Base-by-base conservation (phyloP, 768 basidiomycete species). In the Mycena crocata region DNA sequence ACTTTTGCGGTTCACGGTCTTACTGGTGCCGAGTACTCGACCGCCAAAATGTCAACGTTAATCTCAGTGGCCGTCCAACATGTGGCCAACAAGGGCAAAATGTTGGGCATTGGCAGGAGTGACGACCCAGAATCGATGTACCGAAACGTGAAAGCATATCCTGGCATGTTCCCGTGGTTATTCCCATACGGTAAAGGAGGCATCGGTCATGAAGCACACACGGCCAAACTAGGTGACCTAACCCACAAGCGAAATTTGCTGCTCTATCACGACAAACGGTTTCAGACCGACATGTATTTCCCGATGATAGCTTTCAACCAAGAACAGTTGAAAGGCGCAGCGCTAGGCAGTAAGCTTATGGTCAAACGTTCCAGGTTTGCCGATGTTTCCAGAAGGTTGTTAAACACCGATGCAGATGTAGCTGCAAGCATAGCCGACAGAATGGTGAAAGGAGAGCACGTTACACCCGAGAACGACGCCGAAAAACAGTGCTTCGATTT, bases 91-190 rank as follows among this genome's bases (percentile, higher is more conserved):
- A 58, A 60, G 7, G 73, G 73, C 0, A 73, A 72, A 30, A 62
- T 76, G 0, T 56, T 85, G 0, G 76, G 66, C 0, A 72, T 82
- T 15, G 77, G 77, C 1, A 77, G 76, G 35, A 50, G 55, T 6
- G 39, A 48, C 0, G 26, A 66, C 2, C 73, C 77, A 0, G 57
- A 77, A 52, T 74, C 73, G n/a, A n/a, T n/a, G n/a, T n/a, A n/a
- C n/a, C n/a, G n/a, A n/a, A n/a, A n/a, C n/a, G n/a, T n/a, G n/a
- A 3, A 71, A 75, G 54, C 81, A 19, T 84, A 81, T 67, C 79
- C 82, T 2, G 69, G 76, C 6, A 80, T 83, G 77, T 83, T 82
- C 71, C 82, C 82, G 0, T 83, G 81, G 80, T 63, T 84, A 1
- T 84, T 79, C 70, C 82, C 81, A 0, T 84, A 82, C 70, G 80